These are phyloP conservation scores for Verticillium alfalfae DNA, from an alignment of 2,329 filamentous ascomycete species.

Conservation along the genomic window DNA sequence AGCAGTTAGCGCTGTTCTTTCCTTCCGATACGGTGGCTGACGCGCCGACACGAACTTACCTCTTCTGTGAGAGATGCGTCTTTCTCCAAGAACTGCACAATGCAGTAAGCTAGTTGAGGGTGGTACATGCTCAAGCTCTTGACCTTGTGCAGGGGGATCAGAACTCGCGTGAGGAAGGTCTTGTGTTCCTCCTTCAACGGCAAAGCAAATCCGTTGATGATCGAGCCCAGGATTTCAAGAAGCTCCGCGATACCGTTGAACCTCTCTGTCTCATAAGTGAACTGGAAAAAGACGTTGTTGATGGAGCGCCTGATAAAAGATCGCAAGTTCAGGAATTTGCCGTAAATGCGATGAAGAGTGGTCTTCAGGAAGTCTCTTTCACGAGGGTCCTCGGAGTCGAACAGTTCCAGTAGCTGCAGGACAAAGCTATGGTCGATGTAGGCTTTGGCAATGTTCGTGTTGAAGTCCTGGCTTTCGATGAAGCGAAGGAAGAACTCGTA, in stretches of 20 bases:
- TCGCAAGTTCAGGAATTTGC: conserved; percentile 95
- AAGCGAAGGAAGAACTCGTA: conserved; percentile 99
- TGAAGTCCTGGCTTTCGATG: conserved; percentile 99
- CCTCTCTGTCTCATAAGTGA: conserved; percentile 95
- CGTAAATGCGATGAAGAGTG: conserved; percentile 94
- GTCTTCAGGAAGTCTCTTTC: conserved; percentile 98
- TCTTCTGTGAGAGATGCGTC: conserved; percentile 96
- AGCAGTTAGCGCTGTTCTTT: conserved; percentile 1
- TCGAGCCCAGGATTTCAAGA: conserved; percentile 93
- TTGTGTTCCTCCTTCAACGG: conserved; percentile 99
- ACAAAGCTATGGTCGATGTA: conserved; percentile 99
- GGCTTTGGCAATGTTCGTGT: conserved; percentile 98
- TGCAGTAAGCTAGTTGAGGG: conserved; percentile 95
- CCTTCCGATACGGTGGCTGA: conserved; percentile 2
- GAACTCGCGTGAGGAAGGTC: conserved; percentile 87
- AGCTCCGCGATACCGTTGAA: conserved; percentile 98
- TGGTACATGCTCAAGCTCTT: conserved; percentile 99
- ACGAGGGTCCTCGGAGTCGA: conserved; percentile 94
- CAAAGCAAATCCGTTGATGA: conserved; percentile 97
- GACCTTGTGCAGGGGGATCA: conserved; percentile 93
- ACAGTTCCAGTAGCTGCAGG: conserved; percentile 90
- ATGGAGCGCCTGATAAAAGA: conserved; percentile 97
- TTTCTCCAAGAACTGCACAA: conserved; percentile 97
- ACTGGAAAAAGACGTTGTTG: conserved; percentile 99
- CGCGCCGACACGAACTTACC: conserved; percentile 40